Evolutionary conservation across 768 basidiomycete genomes (phyloP).

Genomic region (Crepidotus variabilis): DNA sequence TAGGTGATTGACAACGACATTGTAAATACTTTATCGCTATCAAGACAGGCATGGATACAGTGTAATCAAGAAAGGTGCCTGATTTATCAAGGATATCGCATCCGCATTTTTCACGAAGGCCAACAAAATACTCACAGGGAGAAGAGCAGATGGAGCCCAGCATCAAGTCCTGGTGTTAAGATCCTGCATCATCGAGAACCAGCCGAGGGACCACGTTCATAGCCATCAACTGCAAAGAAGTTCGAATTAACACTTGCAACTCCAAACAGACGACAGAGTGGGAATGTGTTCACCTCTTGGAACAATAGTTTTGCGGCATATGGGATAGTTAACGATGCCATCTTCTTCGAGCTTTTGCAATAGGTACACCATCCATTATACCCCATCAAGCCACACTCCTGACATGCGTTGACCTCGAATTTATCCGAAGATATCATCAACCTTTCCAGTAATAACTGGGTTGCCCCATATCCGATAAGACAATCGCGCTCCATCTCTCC

Average conservation of each 20-base stretch:
- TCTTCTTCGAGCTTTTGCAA: slow-evolving; percentile 95
- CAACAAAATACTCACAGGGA: no score
- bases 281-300: slow-evolving; percentile 62
- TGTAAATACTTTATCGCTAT: no score
- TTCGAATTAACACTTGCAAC: not conserved
- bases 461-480: slow-evolving; percentile 97
- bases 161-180: not conserved
- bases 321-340: slow-evolving; percentile 93
- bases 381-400: slow-evolving; percentile 92
- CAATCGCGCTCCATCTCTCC: slow-evolving; percentile 99
- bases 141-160: not conserved
- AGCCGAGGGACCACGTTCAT: slow-evolving; percentile 95
- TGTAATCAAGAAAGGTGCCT: no score
- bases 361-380: slow-evolving; percentile 97
- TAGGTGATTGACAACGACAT: no score
- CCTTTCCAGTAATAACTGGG: slow-evolving; percentile 91
- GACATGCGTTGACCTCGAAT: slow-evolving; percentile 95
- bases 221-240: slow-evolving; percentile 73
- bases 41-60: no score
- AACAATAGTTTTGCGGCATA: slow-evolving; percentile 93
- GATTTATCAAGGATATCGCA: no score
- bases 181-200: slow-evolving; percentile 71
- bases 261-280: slow-evolving; percentile 1
- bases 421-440: slow-evolving; percentile 99
- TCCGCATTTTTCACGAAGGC: no score